Conservation (phyloP, 805 yeast species). For the Starmerella ratchasimensis region DNA sequence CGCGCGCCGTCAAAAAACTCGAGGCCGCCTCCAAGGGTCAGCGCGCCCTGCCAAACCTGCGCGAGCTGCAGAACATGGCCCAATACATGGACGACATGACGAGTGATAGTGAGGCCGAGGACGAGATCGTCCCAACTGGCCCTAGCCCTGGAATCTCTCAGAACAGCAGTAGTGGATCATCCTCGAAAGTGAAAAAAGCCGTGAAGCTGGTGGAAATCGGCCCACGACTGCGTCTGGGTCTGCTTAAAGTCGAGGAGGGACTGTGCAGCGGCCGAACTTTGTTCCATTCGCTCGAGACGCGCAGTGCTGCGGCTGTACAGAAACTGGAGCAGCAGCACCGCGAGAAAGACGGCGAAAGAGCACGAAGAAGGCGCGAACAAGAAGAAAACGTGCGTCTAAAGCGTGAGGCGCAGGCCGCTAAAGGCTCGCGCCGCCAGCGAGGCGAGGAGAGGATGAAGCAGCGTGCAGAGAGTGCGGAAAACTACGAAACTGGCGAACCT, state of each 20-base stretch:
- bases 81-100: conserved; percentile 77
- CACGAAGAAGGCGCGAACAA: conserved; percentile 62
- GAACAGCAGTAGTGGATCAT: conserved; percentile 13
- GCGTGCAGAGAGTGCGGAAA: conserved; percentile 11
- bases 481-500: conserved; percentile 21
- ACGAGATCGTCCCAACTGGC: conserved; percentile 43
- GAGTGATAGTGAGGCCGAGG: conserved; percentile 88
- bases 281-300: conserved; percentile 59
- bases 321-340: conserved; percentile 56
- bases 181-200: conserved; percentile 51
- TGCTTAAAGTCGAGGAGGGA: conserved; percentile 85
- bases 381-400: conserved; percentile 60
- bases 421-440: conserved; percentile 53
- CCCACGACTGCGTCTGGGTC: conserved; percentile 64
- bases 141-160: conserved; percentile 35
- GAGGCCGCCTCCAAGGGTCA: conserved; percentile 48
- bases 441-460: conserved; percentile 30
- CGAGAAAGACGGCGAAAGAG: conserved; percentile 46
- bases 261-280: conserved; percentile 78
- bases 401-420: conserved; percentile 57
- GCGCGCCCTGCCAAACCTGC: conserved; percentile 57
- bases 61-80: conserved; percentile 57
- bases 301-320: conserved; percentile 46
- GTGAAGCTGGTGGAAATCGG: conserved; percentile 87
- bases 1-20: conserved; percentile 57